A percentile compares a stretch with the other conserved stretches of the same genome.
phyloP scores from a whole-genome alignment of 2,329 filamentous ascomycete species.

The Zymoseptoria tritici region DNA sequence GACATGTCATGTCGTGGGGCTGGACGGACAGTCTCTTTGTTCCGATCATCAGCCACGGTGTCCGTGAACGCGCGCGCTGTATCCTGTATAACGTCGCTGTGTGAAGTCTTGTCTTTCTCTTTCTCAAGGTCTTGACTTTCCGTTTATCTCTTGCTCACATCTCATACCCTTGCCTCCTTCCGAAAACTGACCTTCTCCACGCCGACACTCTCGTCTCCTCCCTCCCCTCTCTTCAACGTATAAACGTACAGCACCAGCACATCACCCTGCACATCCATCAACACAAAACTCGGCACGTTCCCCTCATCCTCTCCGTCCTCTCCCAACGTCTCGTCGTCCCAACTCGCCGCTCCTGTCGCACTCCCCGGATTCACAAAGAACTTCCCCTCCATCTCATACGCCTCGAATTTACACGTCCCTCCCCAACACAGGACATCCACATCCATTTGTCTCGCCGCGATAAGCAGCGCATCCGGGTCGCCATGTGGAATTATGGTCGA shows the following conservation, averaged over 20 bases:
- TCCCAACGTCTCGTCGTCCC: constrained; percentile 36
- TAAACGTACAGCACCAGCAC: constrained; percentile 95
- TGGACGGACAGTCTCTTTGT: too few relatives aligned
- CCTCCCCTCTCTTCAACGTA: constrained; percentile 46
- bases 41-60: too few relatives aligned
- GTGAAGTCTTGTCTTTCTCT: too few relatives aligned
- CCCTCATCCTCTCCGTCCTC: constrained; percentile 48
- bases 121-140: too few relatives aligned
- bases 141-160: neutral
- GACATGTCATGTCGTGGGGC: too few relatives aligned
- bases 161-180: constrained; percentile 33
- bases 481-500: constrained; percentile 64
- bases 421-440: constrained; percentile 64
- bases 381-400: constrained; percentile 64
- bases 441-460: constrained; percentile 63
- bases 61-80: too few relatives aligned
- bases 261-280: constrained; percentile 98
- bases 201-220: constrained; percentile 46
- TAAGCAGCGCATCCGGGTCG: constrained; percentile 59
- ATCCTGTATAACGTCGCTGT: too few relatives aligned
- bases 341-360: constrained; percentile 59
- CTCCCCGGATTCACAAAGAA: constrained; percentile 65
- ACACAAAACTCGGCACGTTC: constrained; percentile 81
- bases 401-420: constrained; percentile 62
- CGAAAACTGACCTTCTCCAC: constrained; percentile 51